Percentiles rank a stretch among this genome's conserved stretches.
phyloP scores from a whole-genome alignment of 2,329 filamentous ascomycete species.

The Neonectria coccinea region DNA sequence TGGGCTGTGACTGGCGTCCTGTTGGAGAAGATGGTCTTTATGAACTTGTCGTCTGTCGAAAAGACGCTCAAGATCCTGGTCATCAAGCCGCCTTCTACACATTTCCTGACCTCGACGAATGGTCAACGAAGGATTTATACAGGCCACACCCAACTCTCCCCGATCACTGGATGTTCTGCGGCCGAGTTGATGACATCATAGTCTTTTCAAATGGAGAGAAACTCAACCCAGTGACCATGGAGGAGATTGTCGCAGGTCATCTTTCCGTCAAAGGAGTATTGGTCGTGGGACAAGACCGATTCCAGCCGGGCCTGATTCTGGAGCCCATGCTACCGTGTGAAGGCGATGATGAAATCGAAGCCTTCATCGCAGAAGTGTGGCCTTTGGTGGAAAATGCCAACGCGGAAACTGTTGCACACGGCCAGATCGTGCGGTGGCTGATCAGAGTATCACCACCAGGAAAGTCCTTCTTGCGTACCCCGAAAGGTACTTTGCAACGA shows the following conservation, averaged over 20 bases:
- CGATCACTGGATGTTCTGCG: conserved; percentile 46
- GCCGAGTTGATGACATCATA: conserved; percentile 57
- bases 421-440: conserved; percentile 56
- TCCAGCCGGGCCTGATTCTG: conserved; percentile 61
- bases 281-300: conserved; percentile 59
- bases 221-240: conserved; percentile 55
- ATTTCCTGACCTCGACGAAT: conserved; percentile 51
- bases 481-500: conserved; percentile 12
- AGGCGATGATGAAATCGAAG: conserved; percentile 29
- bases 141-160: conserved; percentile 52
- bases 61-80: conserved; percentile 51
- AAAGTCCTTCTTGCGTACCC: conserved; percentile 7
- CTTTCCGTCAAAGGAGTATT: conserved; percentile 55
- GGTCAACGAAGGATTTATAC: conserved; percentile 54
- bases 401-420: conserved; percentile 58
- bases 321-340: conserved; percentile 54
- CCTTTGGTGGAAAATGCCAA: conserved; percentile 57
- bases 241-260: conserved; percentile 49
- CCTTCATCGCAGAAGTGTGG: conserved; percentile 59
- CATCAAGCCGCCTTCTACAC: conserved; percentile 52
- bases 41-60: conserved; percentile 54
- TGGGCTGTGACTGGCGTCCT: conserved; percentile 56
- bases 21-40: conserved; percentile 25
- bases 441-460: conserved; percentile 51
- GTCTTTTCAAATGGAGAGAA: conserved; percentile 65